phyloP scores from a whole-genome alignment of 805 yeast genomes.

The Nakazawaea holstii region DNA sequence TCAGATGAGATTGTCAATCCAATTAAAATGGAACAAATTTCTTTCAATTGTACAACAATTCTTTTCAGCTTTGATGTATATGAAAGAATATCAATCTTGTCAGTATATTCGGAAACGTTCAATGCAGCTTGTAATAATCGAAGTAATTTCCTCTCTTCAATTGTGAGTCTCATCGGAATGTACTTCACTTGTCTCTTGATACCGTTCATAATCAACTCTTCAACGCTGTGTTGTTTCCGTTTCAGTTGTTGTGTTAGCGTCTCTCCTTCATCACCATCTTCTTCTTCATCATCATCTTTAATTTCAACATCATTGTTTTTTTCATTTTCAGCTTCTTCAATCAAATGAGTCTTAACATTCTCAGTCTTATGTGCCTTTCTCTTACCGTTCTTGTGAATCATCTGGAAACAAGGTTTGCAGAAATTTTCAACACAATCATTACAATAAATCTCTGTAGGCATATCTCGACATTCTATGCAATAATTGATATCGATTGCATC shows the following conservation, averaged over 20 bases:
- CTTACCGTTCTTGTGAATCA: constrained; percentile 66
- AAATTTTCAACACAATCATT: constrained; percentile 58
- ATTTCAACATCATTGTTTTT: constrained; percentile 13
- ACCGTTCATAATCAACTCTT: constrained; percentile 24
- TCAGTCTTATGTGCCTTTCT: constrained; percentile 39
- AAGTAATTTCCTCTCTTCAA: constrained; percentile 64
- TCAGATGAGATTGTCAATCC: constrained; percentile 77
- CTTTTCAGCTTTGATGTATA: constrained; percentile 65
- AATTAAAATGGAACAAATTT: constrained; percentile 72
- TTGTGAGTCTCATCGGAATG: constrained; percentile 65
- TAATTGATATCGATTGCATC: constrained; percentile 30
- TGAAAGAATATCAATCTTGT: constrained; percentile 65
- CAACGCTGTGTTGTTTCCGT: constrained; percentile 5
- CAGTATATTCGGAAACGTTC: constrained; percentile 76
- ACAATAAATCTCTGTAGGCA: constrained; percentile 63
- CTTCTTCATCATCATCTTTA: constrained; percentile 16
- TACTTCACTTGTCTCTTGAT: constrained; percentile 42
- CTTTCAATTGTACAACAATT: constrained; percentile 66
- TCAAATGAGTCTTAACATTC: constrained; percentile 16
- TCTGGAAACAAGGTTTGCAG: constrained; percentile 64
- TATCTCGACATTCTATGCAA: constrained; percentile 72
- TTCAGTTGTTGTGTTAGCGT: background rate
- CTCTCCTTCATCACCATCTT: constrained; percentile 9
- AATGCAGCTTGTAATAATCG: constrained; percentile 70
- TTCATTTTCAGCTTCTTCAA: constrained; percentile 15